Conservation (phyloP, 208 protist genomes). For the Crithidia sp. region DNA sequence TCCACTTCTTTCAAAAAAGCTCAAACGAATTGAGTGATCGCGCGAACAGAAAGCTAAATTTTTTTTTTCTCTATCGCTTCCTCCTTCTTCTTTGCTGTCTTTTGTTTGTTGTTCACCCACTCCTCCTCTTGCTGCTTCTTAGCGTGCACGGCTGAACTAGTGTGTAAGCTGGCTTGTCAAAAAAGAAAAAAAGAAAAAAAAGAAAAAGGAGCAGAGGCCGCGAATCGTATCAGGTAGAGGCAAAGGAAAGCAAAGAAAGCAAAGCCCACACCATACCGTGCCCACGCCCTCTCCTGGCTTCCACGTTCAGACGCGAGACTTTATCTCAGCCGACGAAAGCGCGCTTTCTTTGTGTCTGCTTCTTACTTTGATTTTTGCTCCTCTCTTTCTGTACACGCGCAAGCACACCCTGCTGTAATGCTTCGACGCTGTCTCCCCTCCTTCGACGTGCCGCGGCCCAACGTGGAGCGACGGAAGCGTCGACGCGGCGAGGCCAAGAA, state of each 20-base stretch:
- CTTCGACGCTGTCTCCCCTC: conserved; percentile 25
- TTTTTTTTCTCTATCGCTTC: no score
- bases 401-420: conserved; percentile 14
- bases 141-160: no score
- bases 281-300: no score
- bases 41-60: no score
- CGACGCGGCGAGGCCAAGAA: conserved; percentile 28
- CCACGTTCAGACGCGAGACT: no score
- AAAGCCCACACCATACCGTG: no score
- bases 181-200: conserved; percentile 12
- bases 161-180: background rate
- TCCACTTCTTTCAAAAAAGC: no score
- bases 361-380: conserved; percentile 9
- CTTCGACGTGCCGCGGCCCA: conserved; percentile 45
- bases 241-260: no score
- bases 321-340: background rate
- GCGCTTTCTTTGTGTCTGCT: background rate
- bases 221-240: background rate
- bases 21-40: no score
- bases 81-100: no score
- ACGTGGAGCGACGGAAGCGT: conserved; percentile 66
- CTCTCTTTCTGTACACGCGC: conserved; percentile 3
- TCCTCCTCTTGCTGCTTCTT: no score
- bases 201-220: background rate
- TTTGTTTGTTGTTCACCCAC: no score